phyloP scores from a whole-genome alignment of 2,329 filamentous ascomycete genomes.

The Scedosporium minutisporum region DNA sequence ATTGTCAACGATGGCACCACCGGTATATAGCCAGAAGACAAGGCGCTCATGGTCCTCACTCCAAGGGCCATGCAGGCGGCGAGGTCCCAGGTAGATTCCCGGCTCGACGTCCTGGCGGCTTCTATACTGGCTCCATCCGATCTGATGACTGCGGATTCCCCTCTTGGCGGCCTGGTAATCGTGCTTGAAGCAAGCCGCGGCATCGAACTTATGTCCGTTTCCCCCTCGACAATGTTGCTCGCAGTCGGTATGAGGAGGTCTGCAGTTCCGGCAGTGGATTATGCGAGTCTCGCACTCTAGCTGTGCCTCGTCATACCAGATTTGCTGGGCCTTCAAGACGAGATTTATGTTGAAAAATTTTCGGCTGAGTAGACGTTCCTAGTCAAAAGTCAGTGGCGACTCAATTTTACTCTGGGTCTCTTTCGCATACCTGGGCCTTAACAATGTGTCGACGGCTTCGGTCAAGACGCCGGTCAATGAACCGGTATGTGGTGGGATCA shows the following conservation, averaged over 20 bases:
- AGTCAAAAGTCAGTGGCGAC: background rate
- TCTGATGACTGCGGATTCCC: background rate
- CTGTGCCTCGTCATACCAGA: conserved; percentile 9
- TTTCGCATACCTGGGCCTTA: background rate
- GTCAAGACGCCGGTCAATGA: background rate
- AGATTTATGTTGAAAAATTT: background rate
- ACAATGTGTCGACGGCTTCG: background rate
- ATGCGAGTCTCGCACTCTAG: conserved; percentile 3
- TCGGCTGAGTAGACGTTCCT: background rate
- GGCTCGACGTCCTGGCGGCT: conserved; percentile 2
- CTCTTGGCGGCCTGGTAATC: conserved; percentile 1
- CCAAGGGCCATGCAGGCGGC: conserved; percentile 2
- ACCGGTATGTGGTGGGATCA: background rate
- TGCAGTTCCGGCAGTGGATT: background rate
- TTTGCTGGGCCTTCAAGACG: conserved; percentile 1
- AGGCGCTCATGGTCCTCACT: background rate
- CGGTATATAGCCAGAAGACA: conserved; percentile 5
- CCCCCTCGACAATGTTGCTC: background rate
- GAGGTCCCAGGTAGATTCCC: background rate
- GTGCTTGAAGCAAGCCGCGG: background rate
- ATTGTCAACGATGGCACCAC: background rate
- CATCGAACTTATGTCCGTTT: background rate
- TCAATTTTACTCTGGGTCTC: background rate
- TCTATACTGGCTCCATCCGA: background rate
- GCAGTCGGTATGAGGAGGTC: background rate